Base-by-base conservation (phyloP, 2,329 filamentous ascomycete species). In the Bipolaris bicolor region DNA sequence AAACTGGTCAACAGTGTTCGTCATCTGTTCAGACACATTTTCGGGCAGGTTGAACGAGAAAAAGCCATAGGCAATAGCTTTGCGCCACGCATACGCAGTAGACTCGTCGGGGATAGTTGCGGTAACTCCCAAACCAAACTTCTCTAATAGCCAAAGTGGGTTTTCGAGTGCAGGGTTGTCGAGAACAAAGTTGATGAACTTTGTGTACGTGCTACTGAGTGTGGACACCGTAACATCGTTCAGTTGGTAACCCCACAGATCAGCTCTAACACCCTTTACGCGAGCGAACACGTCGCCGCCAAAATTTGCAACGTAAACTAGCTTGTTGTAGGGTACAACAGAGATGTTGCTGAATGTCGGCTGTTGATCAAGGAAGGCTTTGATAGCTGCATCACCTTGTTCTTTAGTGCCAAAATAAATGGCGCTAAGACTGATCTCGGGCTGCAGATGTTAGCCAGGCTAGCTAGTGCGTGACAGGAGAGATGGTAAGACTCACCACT, bases 11-110 rank as follows among this genome's bases (percentile, higher is more conserved):
- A 37, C 49, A 1, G 7, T 31, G 20, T 6, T 52, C 3, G 31
- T 52, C n/a, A 45, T 20, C 20, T 44, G 26, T 16, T 22, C 31
- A 24, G 57, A 41, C n/a, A 49, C 37, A 26, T 50, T 43, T 1
- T 31, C 40, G 3, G 49, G 50, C 5, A 49, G 31, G 4, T 66
- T 58, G 62, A 46, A 34, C 59, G 57, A 11, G 50, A 63, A 37
- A 20, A 61, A 10, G 63, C 41, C 52, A 13, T 55, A 55, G 7
- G 43, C n/a, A 5, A 48, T 41, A 20, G 55, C 16, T 13, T 70
- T 64, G 13, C 65, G 52, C 69, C 66, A 71, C 7, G 69, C 62
- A 24, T 69, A 73, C 0, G 70, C 66, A 1, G 70, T 72, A 1
- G 43, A 34, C 3, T 63, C 58, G 10, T 62, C 50, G 0, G 20